phyloP scores from a whole-genome alignment of 2,329 filamentous ascomycete species.

The Penicillium oxalicum region DNA sequence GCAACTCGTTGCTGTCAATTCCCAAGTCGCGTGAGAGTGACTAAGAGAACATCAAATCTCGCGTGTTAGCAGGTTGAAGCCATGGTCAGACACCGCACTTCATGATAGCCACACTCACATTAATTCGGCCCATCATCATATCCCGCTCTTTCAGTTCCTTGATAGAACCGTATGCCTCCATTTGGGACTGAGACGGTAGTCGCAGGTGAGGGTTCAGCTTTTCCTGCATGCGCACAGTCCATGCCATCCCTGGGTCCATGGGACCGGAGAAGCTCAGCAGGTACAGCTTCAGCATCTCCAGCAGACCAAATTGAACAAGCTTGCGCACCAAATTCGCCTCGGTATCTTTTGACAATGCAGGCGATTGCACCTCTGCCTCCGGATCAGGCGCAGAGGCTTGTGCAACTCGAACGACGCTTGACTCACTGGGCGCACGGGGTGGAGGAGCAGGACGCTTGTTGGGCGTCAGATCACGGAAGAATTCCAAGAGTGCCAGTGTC shows the following conservation, averaged over 20 bases:
- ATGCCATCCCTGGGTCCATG: constrained; percentile 38
- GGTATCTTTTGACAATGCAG: constrained; percentile 35
- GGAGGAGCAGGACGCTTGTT: constrained; percentile 55
- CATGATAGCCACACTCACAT: constrained; percentile 29
- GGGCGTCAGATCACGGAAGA: constrained; percentile 53
- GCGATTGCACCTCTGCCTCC: constrained; percentile 45
- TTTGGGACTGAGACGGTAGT: constrained; percentile 48
- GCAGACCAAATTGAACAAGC: constrained; percentile 57
- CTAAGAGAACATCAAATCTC: constrained; percentile 11
- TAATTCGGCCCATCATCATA: constrained; percentile 52
- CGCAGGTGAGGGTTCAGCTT: constrained; percentile 49
- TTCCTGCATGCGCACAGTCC: constrained; percentile 51
- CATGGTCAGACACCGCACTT: neutral
- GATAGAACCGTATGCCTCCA: constrained; percentile 46
- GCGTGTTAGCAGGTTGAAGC: too few relatives aligned
- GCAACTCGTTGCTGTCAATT: constrained; percentile 44
- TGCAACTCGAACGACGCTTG: constrained; percentile 32
- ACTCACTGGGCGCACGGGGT: constrained; percentile 50
- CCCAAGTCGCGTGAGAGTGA: constrained; percentile 52
- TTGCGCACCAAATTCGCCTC: constrained; percentile 50
- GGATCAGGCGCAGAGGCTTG: constrained; percentile 49
- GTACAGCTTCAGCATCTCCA: constrained; percentile 58
- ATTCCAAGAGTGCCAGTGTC: constrained; percentile 52
- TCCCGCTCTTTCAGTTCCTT: constrained; percentile 48
- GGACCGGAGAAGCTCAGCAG: constrained; percentile 39